Base-by-base conservation (phyloP, 306 rosid species). In the Prunus armeniaca region DNA sequence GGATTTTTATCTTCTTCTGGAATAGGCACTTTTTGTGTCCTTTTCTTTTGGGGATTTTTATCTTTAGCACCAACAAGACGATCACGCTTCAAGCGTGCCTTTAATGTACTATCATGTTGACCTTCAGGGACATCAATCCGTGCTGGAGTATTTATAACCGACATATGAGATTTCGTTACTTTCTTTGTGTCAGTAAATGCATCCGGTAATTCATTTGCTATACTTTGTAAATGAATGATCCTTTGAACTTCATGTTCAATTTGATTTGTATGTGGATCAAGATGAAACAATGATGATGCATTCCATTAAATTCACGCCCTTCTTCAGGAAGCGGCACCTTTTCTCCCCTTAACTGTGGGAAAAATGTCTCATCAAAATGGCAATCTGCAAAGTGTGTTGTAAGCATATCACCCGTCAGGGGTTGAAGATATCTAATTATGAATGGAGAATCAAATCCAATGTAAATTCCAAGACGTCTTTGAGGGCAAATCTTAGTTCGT, bases 321-420 rank as follows among this genome's bases (percentile, higher is more conserved):
- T 32, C 6, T 32, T 5, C 0, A 32, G 6, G 38, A 32, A 32
- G 38, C 38, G 38, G 38, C 6, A 32, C 38, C 1, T 32, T 32
- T 32, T 32, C 38, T 5, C 1, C 6, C 38, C 38, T 1, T 32
- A 32, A 32, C 6, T 0, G 0, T 0, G 0, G 6, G 6, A 32
- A 32, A 32, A 0, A 0, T 32, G 38, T 32, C 38, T 32, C 38
- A 32, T 32, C 6, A 32, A 32, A 32, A 32, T 32, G 38, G 38
- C 38, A 32, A 32, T 32, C 34, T 0, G 6, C 34, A 32, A 32
- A 0, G 38, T 1, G 6, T 32, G 6, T 0, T 32, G 1, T 32
- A 32, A 32, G 5, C 38, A 4, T 32, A 32, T 5, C 38, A 32
- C 5, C 6, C 6, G 0, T 32, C 0, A 32, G 1, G 6, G 38